Percentiles rank a stretch among this genome's conserved stretches.
Evolutionary conservation across 305 asterid species (phyloP).

Genomic region (Ruellia speciosa): DNA sequence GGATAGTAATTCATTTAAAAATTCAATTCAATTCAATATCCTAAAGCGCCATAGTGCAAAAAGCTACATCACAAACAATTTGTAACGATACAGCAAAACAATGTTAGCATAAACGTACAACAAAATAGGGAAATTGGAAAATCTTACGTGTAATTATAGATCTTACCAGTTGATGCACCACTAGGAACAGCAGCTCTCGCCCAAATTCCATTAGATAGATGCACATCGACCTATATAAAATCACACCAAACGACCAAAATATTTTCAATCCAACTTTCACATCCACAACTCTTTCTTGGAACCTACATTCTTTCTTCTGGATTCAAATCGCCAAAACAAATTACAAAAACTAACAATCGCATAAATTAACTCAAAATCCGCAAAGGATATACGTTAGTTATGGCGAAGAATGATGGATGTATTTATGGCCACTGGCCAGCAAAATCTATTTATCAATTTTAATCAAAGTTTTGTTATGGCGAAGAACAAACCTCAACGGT

Average conservation of each 20-base stretch:
- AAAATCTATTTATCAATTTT: too few relatives aligned
- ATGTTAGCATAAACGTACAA: not conserved
- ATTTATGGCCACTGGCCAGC: too few relatives aligned
- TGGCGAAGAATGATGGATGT: too few relatives aligned
- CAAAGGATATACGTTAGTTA: too few relatives aligned
- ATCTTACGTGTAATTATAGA: conserved; percentile 10
- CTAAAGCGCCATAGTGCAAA: not conserved
- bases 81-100: not conserved
- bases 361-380: not conserved
- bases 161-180: conserved; percentile 87
- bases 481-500: conserved; percentile 9
- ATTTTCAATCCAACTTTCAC: not conserved
- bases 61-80: not conserved
- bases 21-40: not conserved
- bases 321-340: too few relatives aligned
- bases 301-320: not conserved
- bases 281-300: not conserved
- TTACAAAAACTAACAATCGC: not conserved
- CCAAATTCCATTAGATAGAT: conserved; percentile 40
- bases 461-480: too few relatives aligned
- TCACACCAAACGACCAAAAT: conserved; percentile 11
- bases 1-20: too few relatives aligned
- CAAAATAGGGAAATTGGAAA: not conserved
- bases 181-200: conserved; percentile 92
- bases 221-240: conserved; percentile 49